Conservation (phyloP, 1,139 yeast genomes). For the Ogataea hybrid region DNA sequence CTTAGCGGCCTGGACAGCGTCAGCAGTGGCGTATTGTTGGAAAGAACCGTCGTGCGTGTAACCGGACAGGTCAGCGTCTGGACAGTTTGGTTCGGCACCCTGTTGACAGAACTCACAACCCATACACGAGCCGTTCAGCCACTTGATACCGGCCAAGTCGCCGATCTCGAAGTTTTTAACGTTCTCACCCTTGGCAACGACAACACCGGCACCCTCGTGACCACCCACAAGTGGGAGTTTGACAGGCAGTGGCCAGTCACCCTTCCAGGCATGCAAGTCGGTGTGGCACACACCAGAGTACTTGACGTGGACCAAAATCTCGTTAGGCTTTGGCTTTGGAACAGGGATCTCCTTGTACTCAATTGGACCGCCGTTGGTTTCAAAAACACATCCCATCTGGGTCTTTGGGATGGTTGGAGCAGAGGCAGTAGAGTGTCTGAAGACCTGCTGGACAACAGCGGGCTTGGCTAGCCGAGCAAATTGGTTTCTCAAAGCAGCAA, state of each 20-base stretch:
- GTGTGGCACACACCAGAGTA: conserved; percentile 82
- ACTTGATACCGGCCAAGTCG: conserved; percentile 71
- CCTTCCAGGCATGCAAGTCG: conserved; percentile 77
- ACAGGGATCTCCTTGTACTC: conserved; percentile 62
- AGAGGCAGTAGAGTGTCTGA: conserved; percentile 7
- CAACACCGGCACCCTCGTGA: conserved; percentile 83
- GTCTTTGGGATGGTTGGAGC: conserved; percentile 35
- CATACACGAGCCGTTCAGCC: conserved; percentile 74
- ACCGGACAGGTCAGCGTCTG: conserved; percentile 67
- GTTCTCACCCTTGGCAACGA: conserved; percentile 65
- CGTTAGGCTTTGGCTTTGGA: conserved; percentile 66
- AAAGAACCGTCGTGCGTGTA: conserved; percentile 79
- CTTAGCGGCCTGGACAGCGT: conserved; percentile 72
- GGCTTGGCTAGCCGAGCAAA: conserved; percentile 6
- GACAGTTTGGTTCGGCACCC: conserved; percentile 65
- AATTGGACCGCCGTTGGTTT: conserved; percentile 46
- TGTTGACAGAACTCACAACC: conserved; percentile 65
- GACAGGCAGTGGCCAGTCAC: conserved; percentile 69
- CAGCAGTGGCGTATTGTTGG: conserved; percentile 79
- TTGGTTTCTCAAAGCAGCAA: conserved; percentile 10
- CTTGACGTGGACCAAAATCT: conserved; percentile 61
- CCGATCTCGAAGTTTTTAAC: conserved; percentile 67
- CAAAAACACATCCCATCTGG: conserved; percentile 47
- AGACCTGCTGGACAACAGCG: conserved; percentile 9
- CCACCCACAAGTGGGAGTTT: conserved; percentile 77